Percentiles rank a stretch among this genome's conserved stretches.
Evolutionary conservation across 1,284 basidiomycete genomes (phyloP).

Genomic region (Bondarzewia mesenterica): DNA sequence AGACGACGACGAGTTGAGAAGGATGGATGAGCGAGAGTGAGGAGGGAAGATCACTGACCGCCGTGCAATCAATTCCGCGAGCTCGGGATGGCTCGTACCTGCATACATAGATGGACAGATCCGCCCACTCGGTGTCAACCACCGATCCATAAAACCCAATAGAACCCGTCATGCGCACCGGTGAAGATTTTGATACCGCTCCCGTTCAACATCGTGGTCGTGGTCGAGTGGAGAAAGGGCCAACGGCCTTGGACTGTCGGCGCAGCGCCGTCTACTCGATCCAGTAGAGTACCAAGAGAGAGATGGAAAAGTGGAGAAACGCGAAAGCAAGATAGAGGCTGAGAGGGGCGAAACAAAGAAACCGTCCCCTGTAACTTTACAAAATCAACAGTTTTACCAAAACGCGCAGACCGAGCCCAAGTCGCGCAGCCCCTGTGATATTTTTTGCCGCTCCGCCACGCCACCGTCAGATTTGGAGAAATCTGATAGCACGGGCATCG

Average conservation of each 20-base stretch:
- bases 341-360: too few species aligned
- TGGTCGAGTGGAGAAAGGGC: background rate
- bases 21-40: background rate
- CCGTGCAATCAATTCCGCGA: conserved; percentile 90
- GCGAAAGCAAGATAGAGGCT: too few species aligned
- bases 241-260: background rate
- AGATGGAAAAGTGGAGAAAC: background rate
- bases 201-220: conserved; percentile 23
- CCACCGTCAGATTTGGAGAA: too few species aligned
- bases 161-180: conserved; percentile 43
- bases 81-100: conserved; percentile 94
- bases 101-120: conserved; percentile 4
- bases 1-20: too few species aligned
- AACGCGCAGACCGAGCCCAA: too few species aligned
- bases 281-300: background rate
- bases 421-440: background rate
- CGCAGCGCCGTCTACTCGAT: background rate
- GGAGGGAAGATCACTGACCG: conserved; percentile 43
- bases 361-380: too few species aligned
- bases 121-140: background rate
- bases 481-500: too few species aligned
- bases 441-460: background rate
- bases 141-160: background rate
- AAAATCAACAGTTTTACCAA: too few species aligned
- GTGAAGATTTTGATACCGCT: conserved; percentile 89